phyloP scores from a whole-genome alignment of 2,329 filamentous ascomycete species.

The Fusarium praegraminearum region DNA sequence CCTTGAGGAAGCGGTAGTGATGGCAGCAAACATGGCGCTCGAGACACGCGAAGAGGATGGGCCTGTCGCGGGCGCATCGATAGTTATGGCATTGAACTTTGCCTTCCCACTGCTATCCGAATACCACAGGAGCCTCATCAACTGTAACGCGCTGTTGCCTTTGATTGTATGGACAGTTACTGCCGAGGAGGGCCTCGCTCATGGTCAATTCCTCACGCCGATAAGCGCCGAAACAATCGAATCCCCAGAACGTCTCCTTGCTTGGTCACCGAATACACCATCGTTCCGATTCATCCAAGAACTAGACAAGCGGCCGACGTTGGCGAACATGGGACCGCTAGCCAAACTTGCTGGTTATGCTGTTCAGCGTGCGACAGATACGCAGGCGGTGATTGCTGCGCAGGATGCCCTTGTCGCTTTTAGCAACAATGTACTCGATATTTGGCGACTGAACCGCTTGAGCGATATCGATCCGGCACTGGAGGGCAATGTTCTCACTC shows the following conservation, averaged over 20 bases:
- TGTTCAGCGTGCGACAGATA: slow-evolving; percentile 65
- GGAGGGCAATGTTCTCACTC: slow-evolving; percentile 71
- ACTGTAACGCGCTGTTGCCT: slow-evolving; percentile 78
- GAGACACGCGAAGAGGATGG: slow-evolving; percentile 57
- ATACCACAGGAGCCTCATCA: slow-evolving; percentile 66
- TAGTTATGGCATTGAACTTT: slow-evolving; percentile 80
- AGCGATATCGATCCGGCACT: slow-evolving; percentile 77
- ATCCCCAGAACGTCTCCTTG: slow-evolving; percentile 58
- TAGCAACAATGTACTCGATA: slow-evolving; percentile 71
- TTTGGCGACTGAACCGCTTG: slow-evolving; percentile 81
- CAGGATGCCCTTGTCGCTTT: slow-evolving; percentile 76
- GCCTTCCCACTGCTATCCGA: slow-evolving; percentile 79
- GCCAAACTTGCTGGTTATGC: slow-evolving; percentile 74
- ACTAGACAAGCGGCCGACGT: slow-evolving; percentile 70
- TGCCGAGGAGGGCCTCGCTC: slow-evolving; percentile 78
- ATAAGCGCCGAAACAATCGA: slow-evolving; percentile 76
- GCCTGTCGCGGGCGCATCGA: slow-evolving; percentile 60
- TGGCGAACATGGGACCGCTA: slow-evolving; percentile 75
- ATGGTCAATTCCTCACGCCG: slow-evolving; percentile 78
- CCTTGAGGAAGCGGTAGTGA: slow-evolving; percentile 79
- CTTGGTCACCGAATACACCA: slow-evolving; percentile 71
- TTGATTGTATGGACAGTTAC: slow-evolving; percentile 75
- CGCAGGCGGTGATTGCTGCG: slow-evolving; percentile 59
- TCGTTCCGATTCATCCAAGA: slow-evolving; percentile 71
- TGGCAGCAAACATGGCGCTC: slow-evolving; percentile 82